Conservation (phyloP, 495 filamentous ascomycete genomes). For the Margaritispora aquatica region DNA sequence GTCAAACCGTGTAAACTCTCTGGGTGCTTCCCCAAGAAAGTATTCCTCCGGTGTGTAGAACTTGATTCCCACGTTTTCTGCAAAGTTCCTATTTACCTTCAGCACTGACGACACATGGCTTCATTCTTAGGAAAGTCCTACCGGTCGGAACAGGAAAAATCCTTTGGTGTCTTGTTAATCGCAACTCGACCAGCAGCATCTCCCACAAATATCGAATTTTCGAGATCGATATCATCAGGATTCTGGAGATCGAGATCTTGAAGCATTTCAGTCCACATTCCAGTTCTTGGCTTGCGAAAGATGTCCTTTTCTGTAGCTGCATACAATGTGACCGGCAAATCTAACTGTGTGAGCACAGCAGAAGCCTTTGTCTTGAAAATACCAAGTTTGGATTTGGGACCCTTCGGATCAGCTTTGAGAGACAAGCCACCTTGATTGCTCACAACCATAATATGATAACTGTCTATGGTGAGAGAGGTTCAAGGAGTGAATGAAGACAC, state of each 20-base stretch:
- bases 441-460: slow-evolving; percentile 72
- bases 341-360: slow-evolving; percentile 62
- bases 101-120: background rate
- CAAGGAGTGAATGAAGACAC: background rate
- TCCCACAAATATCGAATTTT: slow-evolving; percentile 76
- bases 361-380: slow-evolving; percentile 75
- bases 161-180: slow-evolving; percentile 28
- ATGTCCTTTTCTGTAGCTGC: slow-evolving; percentile 75
- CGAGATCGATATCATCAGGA: slow-evolving; percentile 53
- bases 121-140: slow-evolving; percentile 23
- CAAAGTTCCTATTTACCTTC: slow-evolving; percentile 55
- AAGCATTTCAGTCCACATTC: slow-evolving; percentile 85
- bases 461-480: slow-evolving; percentile 26
- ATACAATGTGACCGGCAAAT: slow-evolving; percentile 74
- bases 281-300: slow-evolving; percentile 79
- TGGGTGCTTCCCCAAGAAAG: slow-evolving; percentile 61
- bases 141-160: slow-evolving; percentile 76
- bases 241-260: slow-evolving; percentile 65
- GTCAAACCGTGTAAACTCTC: slow-evolving; percentile 65
- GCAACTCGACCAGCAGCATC: slow-evolving; percentile 63
- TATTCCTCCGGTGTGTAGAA: slow-evolving; percentile 90
- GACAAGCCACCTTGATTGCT: slow-evolving; percentile 84
- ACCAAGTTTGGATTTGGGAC: slow-evolving; percentile 55
- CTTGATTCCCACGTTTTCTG: slow-evolving; percentile 69
- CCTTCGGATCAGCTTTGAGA: slow-evolving; percentile 64